phyloP scores from a whole-genome alignment of 352 stramenopile species.

The Hyaloperonospora arabidopsidis region DNA sequence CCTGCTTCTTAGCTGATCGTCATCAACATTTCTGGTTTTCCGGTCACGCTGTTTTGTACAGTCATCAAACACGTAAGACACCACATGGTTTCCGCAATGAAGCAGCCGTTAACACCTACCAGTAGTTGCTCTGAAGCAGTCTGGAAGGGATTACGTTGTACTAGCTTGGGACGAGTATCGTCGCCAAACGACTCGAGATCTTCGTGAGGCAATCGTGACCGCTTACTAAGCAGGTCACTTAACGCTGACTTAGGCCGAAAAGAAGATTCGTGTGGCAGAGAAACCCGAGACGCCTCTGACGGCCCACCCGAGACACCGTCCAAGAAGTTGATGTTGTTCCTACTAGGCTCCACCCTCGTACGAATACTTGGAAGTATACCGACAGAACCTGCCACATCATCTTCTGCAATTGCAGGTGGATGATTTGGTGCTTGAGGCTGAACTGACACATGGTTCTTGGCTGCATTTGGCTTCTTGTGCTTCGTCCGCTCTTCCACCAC shows the following conservation, averaged over 20 bases:
- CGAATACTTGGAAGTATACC: not conserved
- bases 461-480: conserved; percentile 4
- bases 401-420: not conserved
- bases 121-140: conserved; percentile 64
- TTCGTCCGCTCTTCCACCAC: conserved; percentile 11
- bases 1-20: conserved; percentile 23
- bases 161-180: conserved; percentile 8
- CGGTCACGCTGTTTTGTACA: conserved; percentile 38
- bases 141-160: conserved; percentile 49
- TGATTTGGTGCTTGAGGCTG: not conserved
- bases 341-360: conserved; percentile 3
- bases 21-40: conserved; percentile 30
- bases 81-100: not conserved
- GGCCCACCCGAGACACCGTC: conserved; percentile 16
- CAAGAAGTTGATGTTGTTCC: conserved; percentile 12
- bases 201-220: conserved; percentile 17
- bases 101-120: conserved; percentile 15
- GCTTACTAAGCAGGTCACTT: conserved; percentile 37
- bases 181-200: conserved; percentile 19
- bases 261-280: conserved; percentile 10
- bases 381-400: not conserved
- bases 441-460: not conserved
- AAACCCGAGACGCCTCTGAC: conserved; percentile 8
- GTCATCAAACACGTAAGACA: not conserved
- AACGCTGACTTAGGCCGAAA: conserved; percentile 18